These are phyloP conservation scores for Ottelia alismoides DNA, from an alignment of 106 monocot species.

Conservation along the genomic window DNA sequence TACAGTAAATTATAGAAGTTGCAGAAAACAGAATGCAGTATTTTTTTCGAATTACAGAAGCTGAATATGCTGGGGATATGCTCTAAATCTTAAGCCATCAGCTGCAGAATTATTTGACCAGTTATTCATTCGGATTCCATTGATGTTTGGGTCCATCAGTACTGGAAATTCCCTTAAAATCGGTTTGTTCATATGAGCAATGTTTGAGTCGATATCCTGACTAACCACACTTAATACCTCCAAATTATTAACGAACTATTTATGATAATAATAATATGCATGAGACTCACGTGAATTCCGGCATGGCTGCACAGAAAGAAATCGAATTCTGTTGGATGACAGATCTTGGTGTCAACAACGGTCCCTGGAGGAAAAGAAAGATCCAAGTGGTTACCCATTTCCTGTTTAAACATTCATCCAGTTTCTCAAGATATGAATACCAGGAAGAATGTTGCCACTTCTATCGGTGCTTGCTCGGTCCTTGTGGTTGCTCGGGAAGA, in stretches of 20 bases:
- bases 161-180: neutral
- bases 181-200: neutral
- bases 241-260: neutral
- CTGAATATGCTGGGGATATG: too few species aligned
- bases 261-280: too few species aligned
- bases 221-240: neutral
- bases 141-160: too few species aligned
- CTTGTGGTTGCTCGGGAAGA: constrained; percentile 47
- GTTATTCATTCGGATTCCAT: too few species aligned
- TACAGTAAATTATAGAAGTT: too few species aligned
- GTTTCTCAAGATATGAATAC: constrained; percentile 9
- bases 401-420: neutral
- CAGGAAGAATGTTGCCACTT: constrained; percentile 73
- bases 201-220: neutral
- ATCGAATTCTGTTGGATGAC: constrained; percentile 63
- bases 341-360: constrained; percentile 55
- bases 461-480: constrained; percentile 33
- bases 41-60: too few species aligned
- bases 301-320: constrained; percentile 70
- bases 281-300: constrained; percentile 30
- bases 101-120: neutral
- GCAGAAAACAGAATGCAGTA: too few species aligned
- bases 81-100: neutral
- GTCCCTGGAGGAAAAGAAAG: constrained; percentile 29
- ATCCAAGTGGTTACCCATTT: neutral